phyloP scores from a whole-genome alignment of 2,329 filamentous ascomycete species.

The Penicillium vulpinum region DNA sequence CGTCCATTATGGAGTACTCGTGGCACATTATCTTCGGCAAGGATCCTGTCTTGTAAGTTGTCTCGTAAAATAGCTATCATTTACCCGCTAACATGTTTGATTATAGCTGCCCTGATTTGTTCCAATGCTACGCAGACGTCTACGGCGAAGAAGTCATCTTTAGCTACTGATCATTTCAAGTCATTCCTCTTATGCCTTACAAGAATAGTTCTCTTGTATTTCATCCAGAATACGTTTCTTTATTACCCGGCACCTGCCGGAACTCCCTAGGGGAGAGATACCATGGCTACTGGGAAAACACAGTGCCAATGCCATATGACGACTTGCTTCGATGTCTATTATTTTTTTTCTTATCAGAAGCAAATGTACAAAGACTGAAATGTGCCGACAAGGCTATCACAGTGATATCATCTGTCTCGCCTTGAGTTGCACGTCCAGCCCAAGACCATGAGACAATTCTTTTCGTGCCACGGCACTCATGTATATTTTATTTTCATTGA shows the following conservation, averaged over 20 bases:
- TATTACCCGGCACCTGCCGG: conserved; percentile 1
- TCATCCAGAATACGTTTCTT: background rate
- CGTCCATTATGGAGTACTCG: conserved; percentile 62
- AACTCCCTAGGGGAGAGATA: conserved; percentile 2
- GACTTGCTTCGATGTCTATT: conserved; percentile 25
- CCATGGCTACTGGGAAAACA: conserved; percentile 4
- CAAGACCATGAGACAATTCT: background rate
- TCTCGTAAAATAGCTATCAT: background rate
- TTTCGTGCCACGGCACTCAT: conserved; percentile 7
- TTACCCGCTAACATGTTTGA: conserved; percentile 4
- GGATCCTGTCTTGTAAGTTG: conserved; percentile 37
- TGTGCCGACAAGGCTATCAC: background rate
- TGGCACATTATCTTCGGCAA: conserved; percentile 59
- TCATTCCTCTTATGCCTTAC: background rate
- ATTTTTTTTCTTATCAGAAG: conserved; percentile 10
- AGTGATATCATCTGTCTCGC: background rate
- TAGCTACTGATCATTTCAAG: background rate
- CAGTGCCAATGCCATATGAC: conserved; percentile 23
- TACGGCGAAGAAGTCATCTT: conserved; percentile 27
- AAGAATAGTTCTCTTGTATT: background rate
- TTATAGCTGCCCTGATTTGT: conserved; percentile 25
- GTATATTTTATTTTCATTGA: conserved; percentile 7
- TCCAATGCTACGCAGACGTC: conserved; percentile 28
- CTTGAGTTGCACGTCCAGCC: background rate
- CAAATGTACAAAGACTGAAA: conserved; percentile 16